phyloP scores from a whole-genome alignment of 2,329 filamentous ascomycete species.

The Claviceps citrina region DNA sequence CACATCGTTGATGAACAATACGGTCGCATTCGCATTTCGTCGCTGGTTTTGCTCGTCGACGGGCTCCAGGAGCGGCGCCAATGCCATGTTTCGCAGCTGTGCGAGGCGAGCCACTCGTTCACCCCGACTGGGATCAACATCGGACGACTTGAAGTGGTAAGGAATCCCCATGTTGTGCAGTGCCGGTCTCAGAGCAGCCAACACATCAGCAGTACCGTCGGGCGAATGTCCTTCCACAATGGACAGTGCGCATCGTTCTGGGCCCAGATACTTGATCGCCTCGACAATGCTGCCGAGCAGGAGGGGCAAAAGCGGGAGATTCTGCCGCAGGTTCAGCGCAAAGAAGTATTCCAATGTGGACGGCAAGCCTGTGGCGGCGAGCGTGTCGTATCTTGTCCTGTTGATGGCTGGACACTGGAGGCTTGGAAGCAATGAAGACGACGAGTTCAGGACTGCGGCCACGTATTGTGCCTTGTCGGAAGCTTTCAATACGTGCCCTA shows the following conservation, averaged over 20 bases:
- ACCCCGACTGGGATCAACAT: slow-evolving; percentile 26
- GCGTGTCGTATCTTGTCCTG: slow-evolving; percentile 10
- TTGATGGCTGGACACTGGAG: slow-evolving; percentile 13
- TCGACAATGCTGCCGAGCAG: slow-evolving; percentile 32
- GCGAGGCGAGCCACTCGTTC: slow-evolving; percentile 33
- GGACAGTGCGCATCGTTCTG: slow-evolving; percentile 28
- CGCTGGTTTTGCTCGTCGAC: slow-evolving; percentile 11
- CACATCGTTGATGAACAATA: slow-evolving; percentile 41
- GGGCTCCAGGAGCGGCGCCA: slow-evolving; percentile 27
- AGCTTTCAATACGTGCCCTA: slow-evolving; percentile 3
- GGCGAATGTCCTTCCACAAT: slow-evolving; percentile 4
- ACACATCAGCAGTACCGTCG: slow-evolving; percentile 33
- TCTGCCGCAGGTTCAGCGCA: slow-evolving; percentile 34
- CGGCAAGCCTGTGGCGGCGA: slow-evolving; percentile 4
- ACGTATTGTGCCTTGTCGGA: slow-evolving; percentile 10
- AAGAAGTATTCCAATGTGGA: slow-evolving; percentile 28
- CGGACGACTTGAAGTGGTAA: slow-evolving; percentile 28
- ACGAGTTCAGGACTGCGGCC: slow-evolving; percentile 12
- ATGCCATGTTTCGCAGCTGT: slow-evolving; percentile 35
- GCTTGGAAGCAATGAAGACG: slow-evolving; percentile 9
- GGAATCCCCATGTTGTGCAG: slow-evolving; percentile 22
- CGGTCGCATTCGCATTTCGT: slow-evolving; percentile 20
- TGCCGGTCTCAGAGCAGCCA: slow-evolving; percentile 23
- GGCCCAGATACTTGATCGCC: slow-evolving; percentile 32
- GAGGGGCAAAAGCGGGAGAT: slow-evolving; percentile 26